Conservation (phyloP, 1,284 basidiomycete genomes). For the Neotropicomus parvogracilis region DNA sequence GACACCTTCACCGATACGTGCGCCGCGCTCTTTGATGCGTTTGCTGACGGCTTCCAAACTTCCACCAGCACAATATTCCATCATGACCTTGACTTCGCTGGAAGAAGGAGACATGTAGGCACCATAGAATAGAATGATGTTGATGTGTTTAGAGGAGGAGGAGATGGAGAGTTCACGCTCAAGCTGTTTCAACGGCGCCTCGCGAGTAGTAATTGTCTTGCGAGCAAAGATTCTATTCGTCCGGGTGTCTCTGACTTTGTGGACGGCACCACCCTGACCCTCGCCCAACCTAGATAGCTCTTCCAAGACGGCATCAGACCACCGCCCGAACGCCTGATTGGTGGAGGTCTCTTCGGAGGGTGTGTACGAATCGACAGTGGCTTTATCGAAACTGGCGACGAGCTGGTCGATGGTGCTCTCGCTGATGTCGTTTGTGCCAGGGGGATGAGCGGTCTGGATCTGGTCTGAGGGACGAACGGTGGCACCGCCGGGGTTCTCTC, state of each 20-base stretch:
- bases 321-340: slow-evolving; percentile 39
- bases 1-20: slow-evolving; percentile 87
- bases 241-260: slow-evolving; percentile 81
- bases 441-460: slow-evolving; percentile 33
- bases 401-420: slow-evolving; percentile 40
- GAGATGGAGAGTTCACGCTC: slow-evolving; percentile 91
- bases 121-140: slow-evolving; percentile 92
- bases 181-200: slow-evolving; percentile 91
- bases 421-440: slow-evolving; percentile 38
- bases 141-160: slow-evolving; percentile 78
- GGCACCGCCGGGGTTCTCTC: slow-evolving; percentile 44
- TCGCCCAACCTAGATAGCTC: slow-evolving; percentile 81
- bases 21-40: slow-evolving; percentile 78
- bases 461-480: slow-evolving; percentile 51
- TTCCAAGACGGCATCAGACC: slow-evolving; percentile 70
- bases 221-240: slow-evolving; percentile 84
- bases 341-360: slow-evolving; percentile 33
- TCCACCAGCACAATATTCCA: slow-evolving; percentile 91
- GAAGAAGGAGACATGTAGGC: slow-evolving; percentile 93
- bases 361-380: slow-evolving; percentile 31
- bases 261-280: slow-evolving; percentile 93
- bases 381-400: slow-evolving; percentile 27
- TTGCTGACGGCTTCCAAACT: slow-evolving; percentile 86
- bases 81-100: slow-evolving; percentile 92
- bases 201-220: slow-evolving; percentile 94